A percentile compares a stretch with the other conserved stretches of the same genome.
These are phyloP conservation scores for Suillus subalutaceus DNA, from an alignment of 768 basidiomycete species.

Conservation along the genomic window DNA sequence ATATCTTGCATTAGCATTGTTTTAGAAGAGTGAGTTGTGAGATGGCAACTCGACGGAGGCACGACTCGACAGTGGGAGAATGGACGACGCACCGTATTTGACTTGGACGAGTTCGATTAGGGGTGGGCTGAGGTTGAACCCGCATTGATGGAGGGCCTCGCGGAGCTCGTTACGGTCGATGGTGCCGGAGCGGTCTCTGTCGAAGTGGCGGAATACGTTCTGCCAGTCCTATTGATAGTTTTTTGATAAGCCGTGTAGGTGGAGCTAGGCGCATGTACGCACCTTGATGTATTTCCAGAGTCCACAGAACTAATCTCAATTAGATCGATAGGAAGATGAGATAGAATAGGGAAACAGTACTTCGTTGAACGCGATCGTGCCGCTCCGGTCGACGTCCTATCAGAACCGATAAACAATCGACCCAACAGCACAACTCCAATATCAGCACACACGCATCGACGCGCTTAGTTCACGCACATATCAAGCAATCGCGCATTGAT, in stretches of 20 bases:
- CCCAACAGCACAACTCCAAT: not conserved
- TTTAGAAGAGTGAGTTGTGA: conserved; percentile 33
- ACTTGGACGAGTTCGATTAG: conserved; percentile 67
- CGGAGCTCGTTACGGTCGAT: conserved; percentile 73
- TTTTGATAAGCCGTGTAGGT: not conserved
- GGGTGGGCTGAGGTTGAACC: conserved; percentile 72
- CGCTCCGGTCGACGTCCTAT: conserved; percentile 72
- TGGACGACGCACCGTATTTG: conserved; percentile 84
- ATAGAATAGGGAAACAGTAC: conserved; percentile 34
- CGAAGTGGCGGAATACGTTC: conserved; percentile 81
- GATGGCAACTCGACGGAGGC: not conserved
- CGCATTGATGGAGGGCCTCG: conserved; percentile 71
- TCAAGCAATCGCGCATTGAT: too few species aligned
- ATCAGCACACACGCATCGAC: too few species aligned
- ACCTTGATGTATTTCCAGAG: conserved; percentile 84
- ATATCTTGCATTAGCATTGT: conserved; percentile 48
- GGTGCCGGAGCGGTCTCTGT: conserved; percentile 79
- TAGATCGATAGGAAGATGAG: conserved; percentile 15
- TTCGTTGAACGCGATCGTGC: conserved; percentile 81
- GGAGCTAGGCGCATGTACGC: not conserved
- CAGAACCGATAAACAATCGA: conserved; percentile 6
- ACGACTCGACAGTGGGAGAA: conserved; percentile 11
- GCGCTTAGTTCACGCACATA: too few species aligned
- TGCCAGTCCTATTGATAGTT: conserved; percentile 69
- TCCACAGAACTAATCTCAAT: conserved; percentile 56